Conservation (phyloP, 2,329 filamentous ascomycete genomes). For the Cryphonectria parasitica region DNA sequence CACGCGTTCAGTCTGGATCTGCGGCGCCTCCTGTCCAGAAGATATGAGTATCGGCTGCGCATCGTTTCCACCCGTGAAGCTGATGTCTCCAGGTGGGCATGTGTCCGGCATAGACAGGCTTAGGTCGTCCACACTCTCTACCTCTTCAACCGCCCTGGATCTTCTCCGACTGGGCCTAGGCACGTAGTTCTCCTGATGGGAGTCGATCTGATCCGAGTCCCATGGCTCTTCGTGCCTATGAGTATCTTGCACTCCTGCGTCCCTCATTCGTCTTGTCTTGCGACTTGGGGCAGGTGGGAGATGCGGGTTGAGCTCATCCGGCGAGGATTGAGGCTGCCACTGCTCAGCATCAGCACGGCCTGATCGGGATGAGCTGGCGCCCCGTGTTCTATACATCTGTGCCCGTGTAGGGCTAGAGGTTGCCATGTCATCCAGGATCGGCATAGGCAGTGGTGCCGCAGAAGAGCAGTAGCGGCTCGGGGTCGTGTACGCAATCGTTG, state of each 20-base stretch:
- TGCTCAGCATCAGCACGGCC: slow-evolving; percentile 7
- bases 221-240: slow-evolving; percentile 20
- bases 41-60: slow-evolving; percentile 13
- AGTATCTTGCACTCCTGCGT: neutral
- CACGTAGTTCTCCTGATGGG: slow-evolving; percentile 16
- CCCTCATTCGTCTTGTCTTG: slow-evolving; percentile 26
- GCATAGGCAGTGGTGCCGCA: slow-evolving; percentile 20
- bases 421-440: slow-evolving; percentile 3
- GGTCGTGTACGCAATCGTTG: slow-evolving; percentile 43
- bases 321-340: slow-evolving; percentile 21
- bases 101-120: slow-evolving; percentile 27
- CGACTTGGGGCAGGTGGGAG: neutral
- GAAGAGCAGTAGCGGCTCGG: slow-evolving; percentile 38
- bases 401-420: slow-evolving; percentile 10
- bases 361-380: neutral
- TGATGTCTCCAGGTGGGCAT: slow-evolving; percentile 12
- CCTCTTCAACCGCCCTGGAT: slow-evolving; percentile 16
- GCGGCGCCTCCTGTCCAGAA: slow-evolving; percentile 10
- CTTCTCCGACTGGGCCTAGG: slow-evolving; percentile 23
- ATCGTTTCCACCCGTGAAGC: neutral
- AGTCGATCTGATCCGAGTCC: slow-evolving; percentile 28
- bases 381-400: neutral
- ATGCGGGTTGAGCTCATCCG: slow-evolving; percentile 25
- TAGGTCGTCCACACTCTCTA: neutral
- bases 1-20: neutral